phyloP scores from a whole-genome alignment of 768 basidiomycete species.

The Podaxis mareebaensis region DNA sequence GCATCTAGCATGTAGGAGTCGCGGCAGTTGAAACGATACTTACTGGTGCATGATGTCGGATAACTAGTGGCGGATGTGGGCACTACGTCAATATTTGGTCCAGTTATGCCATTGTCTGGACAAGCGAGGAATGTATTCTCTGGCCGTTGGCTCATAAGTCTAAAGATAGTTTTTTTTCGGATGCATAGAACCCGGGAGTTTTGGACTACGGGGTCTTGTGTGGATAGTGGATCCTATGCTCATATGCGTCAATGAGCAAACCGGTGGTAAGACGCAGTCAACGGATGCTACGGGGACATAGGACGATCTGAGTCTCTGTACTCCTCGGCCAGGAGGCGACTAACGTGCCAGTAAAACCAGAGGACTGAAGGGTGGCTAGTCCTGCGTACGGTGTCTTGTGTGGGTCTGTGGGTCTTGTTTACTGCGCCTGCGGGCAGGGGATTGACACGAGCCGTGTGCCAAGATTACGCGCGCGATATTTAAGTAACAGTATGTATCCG shows the following conservation, averaged over 20 bases:
- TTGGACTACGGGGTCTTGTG: not conserved
- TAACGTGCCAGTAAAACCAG: not conserved
- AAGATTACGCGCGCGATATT: not conserved
- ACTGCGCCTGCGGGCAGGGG: not conserved
- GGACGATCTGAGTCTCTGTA: not conserved
- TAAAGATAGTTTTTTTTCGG: not conserved
- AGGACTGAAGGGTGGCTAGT: not conserved
- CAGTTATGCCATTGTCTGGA: not conserved
- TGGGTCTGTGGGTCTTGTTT: not conserved
- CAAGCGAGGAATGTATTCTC: not conserved
- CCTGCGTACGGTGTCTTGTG: not conserved
- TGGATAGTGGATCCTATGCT: not conserved
- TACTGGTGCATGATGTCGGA: not conserved
- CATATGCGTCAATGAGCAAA: not conserved
- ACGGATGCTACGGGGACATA: not conserved
- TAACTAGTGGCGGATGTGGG: not conserved
- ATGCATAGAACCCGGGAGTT: not conserved
- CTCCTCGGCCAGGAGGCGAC: not conserved
- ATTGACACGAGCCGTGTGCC: not conserved
- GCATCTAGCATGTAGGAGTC: not conserved
- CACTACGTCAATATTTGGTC: not conserved
- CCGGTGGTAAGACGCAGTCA: not conserved
- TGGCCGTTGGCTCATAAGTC: not conserved
- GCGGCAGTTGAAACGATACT: not conserved
- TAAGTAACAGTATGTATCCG: not conserved